A percentile compares a stretch with the other conserved stretches of the same genome.
These are phyloP conservation scores for Cenchrus purpureus DNA, from an alignment of 176 grass and related monocot species.

Conservation along the genomic window DNA sequence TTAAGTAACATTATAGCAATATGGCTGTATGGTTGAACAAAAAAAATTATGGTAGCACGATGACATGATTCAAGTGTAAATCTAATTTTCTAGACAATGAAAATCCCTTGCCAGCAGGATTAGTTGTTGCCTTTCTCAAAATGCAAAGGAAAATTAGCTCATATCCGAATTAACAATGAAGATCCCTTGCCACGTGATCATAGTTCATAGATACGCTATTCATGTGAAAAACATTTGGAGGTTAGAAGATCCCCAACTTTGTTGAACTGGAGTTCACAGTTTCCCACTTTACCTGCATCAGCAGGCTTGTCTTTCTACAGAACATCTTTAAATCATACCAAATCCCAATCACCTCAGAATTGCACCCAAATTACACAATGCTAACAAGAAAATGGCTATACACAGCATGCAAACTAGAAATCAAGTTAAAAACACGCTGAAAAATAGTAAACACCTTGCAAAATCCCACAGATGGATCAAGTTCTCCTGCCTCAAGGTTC, in stretches of 20 bases:
- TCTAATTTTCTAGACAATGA: background rate
- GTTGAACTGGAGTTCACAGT: background rate
- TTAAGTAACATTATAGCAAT: background rate
- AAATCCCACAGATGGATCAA: conserved; percentile 4
- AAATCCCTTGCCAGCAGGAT: background rate
- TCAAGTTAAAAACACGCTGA: conserved; percentile 8
- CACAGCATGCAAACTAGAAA: conserved; percentile 3
- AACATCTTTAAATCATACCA: conserved; percentile 7
- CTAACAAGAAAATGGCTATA: conserved; percentile 22
- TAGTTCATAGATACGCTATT: background rate
- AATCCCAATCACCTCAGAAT: background rate
- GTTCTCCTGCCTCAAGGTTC: background rate
- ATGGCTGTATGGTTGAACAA: too few species aligned
- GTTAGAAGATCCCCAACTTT: background rate
- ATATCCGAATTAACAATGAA: background rate
- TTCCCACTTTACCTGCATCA: background rate
- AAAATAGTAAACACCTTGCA: conserved; percentile 20
- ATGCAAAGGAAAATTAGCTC: background rate
- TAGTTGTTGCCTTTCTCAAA: background rate
- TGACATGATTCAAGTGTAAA: background rate
- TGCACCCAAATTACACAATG: background rate
- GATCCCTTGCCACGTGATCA: background rate
- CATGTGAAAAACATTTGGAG: background rate
- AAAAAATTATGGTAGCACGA: too few species aligned
- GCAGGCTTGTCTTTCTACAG: background rate